Percentiles rank a stretch among this genome's conserved stretches.
Conservation (phyloP, 1,139 yeast genomes). For the Oligophagozyma castellii region DNA sequence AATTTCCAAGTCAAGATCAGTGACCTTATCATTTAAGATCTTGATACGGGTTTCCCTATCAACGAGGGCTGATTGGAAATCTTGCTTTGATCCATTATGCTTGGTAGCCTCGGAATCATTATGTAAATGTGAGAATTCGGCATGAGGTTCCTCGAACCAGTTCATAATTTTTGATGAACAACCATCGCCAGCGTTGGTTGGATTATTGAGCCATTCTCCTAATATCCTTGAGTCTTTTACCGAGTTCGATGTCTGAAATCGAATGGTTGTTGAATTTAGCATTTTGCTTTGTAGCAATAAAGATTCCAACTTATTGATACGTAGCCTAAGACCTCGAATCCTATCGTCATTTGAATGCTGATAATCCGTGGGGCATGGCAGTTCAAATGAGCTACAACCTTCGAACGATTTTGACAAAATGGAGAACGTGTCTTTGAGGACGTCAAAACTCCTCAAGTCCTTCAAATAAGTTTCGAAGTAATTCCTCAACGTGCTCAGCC, state of each 20-base stretch:
- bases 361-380: no score
- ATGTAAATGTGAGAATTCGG: constrained; percentile 5
- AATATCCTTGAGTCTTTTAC: constrained; percentile 48
- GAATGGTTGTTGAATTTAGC: not conserved
- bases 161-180: not conserved
- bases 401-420: no score
- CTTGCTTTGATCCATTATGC: constrained; percentile 1
- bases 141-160: not conserved
- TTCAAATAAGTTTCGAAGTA: no score
- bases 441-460: no score
- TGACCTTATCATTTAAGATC: constrained; percentile 1
- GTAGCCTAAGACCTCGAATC: constrained; percentile 43
- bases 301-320: constrained; percentile 53
- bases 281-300: constrained; percentile 31
- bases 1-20: constrained; percentile 15
- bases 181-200: not conserved
- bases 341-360: no score
- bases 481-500: no score
- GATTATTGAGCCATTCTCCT: constrained; percentile 11
- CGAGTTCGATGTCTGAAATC: constrained; percentile 50
- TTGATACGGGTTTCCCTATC: constrained; percentile 1
- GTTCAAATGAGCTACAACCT: no score
- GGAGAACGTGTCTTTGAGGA: no score
- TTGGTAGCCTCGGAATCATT: constrained; percentile 5
- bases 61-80: not conserved